Conservation (phyloP, 2,329 filamentous ascomycete genomes). For the Hymenoscyphus fraxineus region DNA sequence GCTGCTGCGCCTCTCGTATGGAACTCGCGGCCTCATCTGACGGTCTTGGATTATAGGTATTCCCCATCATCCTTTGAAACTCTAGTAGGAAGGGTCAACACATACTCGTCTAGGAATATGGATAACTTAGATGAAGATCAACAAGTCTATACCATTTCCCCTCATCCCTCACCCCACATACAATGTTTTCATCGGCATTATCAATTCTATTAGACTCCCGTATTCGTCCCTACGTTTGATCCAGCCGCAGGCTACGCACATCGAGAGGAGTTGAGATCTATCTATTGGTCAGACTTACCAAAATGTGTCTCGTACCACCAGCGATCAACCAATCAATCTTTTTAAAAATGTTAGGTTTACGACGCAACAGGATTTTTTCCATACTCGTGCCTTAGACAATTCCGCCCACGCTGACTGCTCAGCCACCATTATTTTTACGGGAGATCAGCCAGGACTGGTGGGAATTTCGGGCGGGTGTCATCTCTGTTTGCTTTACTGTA, state of each 20-base stretch:
- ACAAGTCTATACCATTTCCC: background rate
- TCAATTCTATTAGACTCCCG: too few species aligned
- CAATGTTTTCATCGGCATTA: too few species aligned
- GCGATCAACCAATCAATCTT: background rate
- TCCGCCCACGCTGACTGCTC: background rate
- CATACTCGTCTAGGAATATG: background rate
- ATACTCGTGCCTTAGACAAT: background rate
- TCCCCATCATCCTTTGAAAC: background rate
- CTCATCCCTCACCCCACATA: too few species aligned
- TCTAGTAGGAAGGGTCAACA: background rate
- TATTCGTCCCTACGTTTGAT: too few species aligned
- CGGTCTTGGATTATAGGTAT: background rate
- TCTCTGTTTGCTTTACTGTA: background rate
- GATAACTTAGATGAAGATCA: background rate
- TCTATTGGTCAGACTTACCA: background rate
- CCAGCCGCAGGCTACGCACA: background rate
- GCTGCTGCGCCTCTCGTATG: background rate
- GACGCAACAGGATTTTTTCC: background rate
- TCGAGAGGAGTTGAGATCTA: background rate
- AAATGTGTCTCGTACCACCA: background rate
- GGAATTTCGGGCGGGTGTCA: background rate
- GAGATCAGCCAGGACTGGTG: background rate
- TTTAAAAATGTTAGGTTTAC: background rate
- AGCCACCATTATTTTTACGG: background rate
- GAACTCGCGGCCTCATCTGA: background rate